Conservation (phyloP, 108 stramenopile genomes). For the Bacterosira constricta region DNA sequence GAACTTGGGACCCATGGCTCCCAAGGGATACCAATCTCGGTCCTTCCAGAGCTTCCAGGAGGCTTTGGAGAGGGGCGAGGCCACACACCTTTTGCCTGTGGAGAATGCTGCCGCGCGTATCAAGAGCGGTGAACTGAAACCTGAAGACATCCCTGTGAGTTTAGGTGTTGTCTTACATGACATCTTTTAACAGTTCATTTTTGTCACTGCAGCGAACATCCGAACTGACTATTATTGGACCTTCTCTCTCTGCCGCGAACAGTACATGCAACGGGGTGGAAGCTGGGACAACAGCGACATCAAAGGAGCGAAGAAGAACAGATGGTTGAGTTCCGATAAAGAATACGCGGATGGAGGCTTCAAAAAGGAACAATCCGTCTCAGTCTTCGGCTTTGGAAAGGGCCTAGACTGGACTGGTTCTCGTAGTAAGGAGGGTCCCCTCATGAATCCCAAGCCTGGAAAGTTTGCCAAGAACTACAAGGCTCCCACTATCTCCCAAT, state of each 20-base stretch:
- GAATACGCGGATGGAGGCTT: conserved; percentile 79
- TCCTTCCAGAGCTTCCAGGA: conserved; percentile 84
- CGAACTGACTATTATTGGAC: no score
- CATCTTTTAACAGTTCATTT: no score
- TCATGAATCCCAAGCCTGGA: conserved; percentile 8
- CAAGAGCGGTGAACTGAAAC: conserved; percentile 65
- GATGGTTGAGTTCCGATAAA: conserved; percentile 47
- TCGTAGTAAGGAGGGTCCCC: conserved; percentile 29
- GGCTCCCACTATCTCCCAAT: conserved; percentile 66
- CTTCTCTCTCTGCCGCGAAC: no score
- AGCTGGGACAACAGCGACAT: conserved; percentile 55
- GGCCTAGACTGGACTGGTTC: conserved; percentile 86
- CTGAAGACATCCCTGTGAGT: conserved; percentile 69
- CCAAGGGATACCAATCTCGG: conserved; percentile 77
- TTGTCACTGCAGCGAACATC: no score
- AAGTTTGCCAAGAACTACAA: conserved; percentile 84
- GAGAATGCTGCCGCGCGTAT: conserved; percentile 66
- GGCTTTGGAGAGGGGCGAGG: conserved; percentile 77
- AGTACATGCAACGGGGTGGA: conserved; percentile 86
- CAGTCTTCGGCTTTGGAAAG: conserved; percentile 73
- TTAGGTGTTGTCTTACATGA: background rate
- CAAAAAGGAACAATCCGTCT: conserved; percentile 77
- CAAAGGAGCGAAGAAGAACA: conserved; percentile 49
- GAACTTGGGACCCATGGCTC: conserved; percentile 61
- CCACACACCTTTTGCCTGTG: conserved; percentile 74